phyloP scores from a whole-genome alignment of 352 stramenopile species.

The Pythium diclinum region DNA sequence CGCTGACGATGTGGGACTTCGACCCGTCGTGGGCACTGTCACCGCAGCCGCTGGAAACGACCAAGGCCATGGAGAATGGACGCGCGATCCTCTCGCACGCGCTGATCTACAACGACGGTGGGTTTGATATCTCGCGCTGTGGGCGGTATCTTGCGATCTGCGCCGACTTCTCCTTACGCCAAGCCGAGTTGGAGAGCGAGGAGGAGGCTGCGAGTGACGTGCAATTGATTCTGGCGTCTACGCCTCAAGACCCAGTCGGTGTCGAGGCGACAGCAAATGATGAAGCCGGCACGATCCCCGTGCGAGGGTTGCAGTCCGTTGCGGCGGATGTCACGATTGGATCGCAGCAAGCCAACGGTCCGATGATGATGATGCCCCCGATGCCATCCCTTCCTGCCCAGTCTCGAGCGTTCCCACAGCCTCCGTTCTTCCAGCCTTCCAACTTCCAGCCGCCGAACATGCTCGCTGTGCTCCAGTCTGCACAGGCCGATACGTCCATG shows the following conservation, averaged over 20 bases:
- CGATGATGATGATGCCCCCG: conserved; percentile 16
- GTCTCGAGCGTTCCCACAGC: conserved; percentile 21
- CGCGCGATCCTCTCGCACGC: conserved; percentile 87
- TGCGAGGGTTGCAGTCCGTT: conserved; percentile 19
- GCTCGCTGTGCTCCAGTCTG: conserved; percentile 57
- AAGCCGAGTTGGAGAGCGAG: conserved; percentile 86
- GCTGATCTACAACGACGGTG: conserved; percentile 97
- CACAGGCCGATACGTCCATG: conserved; percentile 54
- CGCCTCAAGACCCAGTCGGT: conserved; percentile 52
- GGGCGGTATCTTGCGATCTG: conserved; percentile 94
- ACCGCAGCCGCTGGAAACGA: conserved; percentile 61
- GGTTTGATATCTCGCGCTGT: conserved; percentile 95
- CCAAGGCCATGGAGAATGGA: conserved; percentile 85
- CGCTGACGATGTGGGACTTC: conserved; percentile 94
- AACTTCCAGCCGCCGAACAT: conserved; percentile 35
- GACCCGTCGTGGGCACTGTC: conserved; percentile 80
- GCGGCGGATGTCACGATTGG: conserved; percentile 20
- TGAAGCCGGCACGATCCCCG: conserved; percentile 33
- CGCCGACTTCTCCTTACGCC: conserved; percentile 90
- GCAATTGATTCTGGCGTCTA: conserved; percentile 64
- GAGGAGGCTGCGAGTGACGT: conserved; percentile 77
- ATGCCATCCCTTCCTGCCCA: conserved; percentile 17
- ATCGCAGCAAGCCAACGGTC: not conserved
- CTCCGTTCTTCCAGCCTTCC: conserved; percentile 19
- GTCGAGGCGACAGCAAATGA: conserved; percentile 57